These are phyloP conservation scores for Podila horticola DNA, from an alignment of 192 early-diverging fungal genomes.

Conservation along the genomic window DNA sequence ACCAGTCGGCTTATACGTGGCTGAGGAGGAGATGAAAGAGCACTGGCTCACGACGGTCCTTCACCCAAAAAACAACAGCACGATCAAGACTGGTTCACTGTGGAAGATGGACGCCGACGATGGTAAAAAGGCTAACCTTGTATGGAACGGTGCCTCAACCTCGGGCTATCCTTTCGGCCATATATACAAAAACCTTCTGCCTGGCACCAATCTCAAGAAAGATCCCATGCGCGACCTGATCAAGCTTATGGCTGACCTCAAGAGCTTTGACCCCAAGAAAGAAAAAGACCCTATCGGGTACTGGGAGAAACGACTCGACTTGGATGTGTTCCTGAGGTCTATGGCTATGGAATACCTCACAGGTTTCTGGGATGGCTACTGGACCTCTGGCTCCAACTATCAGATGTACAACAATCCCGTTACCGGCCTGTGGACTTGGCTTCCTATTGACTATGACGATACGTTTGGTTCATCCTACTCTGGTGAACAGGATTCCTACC, in stretches of 20 bases:
- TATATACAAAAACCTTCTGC: conserved; percentile 38
- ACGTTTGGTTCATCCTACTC: conserved; percentile 48
- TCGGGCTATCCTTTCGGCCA: conserved; percentile 24
- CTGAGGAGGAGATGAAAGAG: conserved; percentile 30
- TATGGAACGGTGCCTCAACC: conserved; percentile 37
- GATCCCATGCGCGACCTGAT: conserved; percentile 38
- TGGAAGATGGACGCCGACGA: conserved; percentile 38
- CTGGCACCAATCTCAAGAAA: conserved; percentile 22
- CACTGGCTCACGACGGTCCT: conserved; percentile 3
- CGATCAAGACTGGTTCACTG: conserved; percentile 23
- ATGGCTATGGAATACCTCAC: conserved; percentile 53
- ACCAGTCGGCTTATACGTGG: conserved; percentile 28
- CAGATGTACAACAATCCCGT: conserved; percentile 51
- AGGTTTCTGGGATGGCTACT: conserved; percentile 54
- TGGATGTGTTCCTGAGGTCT: conserved; percentile 30
- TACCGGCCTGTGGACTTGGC: conserved; percentile 49
- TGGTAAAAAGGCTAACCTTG: conserved; percentile 36
- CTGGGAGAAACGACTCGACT: conserved; percentile 43
- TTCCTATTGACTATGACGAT: conserved; percentile 58
- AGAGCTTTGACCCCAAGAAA: conserved; percentile 22
- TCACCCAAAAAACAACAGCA: conserved; percentile 6
- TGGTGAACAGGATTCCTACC: conserved; percentile 22
- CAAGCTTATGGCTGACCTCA: conserved; percentile 43
- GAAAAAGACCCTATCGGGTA: conserved; percentile 12
- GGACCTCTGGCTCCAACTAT: conserved; percentile 55